A percentile compares a stretch with the other conserved stretches of the same genome.
These are phyloP conservation scores for Parietaria judaica DNA, from an alignment of 306 rosid genomes.

Conservation along the genomic window DNA sequence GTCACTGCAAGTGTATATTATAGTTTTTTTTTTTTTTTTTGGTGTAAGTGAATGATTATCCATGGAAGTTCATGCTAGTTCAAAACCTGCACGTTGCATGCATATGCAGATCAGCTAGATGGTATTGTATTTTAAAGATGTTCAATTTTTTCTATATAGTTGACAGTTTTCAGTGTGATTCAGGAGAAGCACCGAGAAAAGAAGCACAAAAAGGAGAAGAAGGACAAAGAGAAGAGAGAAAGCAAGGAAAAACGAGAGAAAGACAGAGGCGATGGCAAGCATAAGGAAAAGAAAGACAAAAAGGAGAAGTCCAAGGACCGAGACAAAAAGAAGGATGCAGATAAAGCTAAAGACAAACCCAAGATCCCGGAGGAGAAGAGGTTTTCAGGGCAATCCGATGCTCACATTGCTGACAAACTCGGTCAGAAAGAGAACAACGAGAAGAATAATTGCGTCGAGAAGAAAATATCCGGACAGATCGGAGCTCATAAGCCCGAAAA, in stretches of 20 bases:
- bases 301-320: constrained; percentile 65
- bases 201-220: constrained; percentile 70
- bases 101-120: too few relatives aligned
- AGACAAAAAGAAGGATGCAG: constrained; percentile 32
- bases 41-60: too few relatives aligned
- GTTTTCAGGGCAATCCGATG: constrained; percentile 31
- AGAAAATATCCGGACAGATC: constrained; percentile 39
- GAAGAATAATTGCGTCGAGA: constrained; percentile 37
- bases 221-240: constrained; percentile 66
- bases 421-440: constrained; percentile 40
- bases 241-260: constrained; percentile 63
- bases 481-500: constrained; percentile 46
- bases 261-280: constrained; percentile 63
- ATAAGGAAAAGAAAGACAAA: constrained; percentile 65
- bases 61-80: too few relatives aligned
- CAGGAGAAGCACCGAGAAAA: constrained; percentile 71
- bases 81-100: too few relatives aligned
- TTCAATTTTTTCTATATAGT: too few relatives aligned
- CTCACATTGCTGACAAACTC: constrained; percentile 31
- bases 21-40: background rate
- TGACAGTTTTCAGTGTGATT: constrained; percentile 7
- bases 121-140: too few relatives aligned
- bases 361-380: constrained; percentile 46
- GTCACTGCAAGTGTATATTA: background rate
- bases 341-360: constrained; percentile 37